A percentile compares a stretch with the other conserved stretches of the same genome.
These are phyloP conservation scores for Petunia axillaris DNA, from an alignment of 257 asterid genomes.

Conservation along the genomic window DNA sequence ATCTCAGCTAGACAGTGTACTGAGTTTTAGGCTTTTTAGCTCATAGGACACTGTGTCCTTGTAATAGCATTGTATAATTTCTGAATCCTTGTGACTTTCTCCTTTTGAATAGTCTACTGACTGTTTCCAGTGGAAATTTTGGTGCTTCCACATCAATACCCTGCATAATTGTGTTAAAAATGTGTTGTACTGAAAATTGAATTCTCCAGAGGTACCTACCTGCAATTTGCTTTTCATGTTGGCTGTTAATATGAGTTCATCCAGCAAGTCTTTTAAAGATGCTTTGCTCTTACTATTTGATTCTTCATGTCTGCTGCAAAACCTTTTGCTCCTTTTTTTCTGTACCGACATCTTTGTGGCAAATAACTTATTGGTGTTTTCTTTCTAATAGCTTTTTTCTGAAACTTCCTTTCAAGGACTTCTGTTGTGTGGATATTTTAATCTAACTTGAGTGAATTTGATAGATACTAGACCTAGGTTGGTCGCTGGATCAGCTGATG, in stretches of 20 bases:
- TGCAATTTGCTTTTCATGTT: not conserved
- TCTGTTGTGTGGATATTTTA: not conserved
- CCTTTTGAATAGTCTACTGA: not conserved
- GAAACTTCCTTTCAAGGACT: not conserved
- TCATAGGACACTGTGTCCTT: conserved; percentile 18
- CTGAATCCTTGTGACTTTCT: conserved; percentile 3
- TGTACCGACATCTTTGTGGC: not conserved
- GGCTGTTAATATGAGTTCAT: not conserved
- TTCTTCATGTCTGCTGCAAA: conserved; percentile 18
- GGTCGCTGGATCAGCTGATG: conserved; percentile 87
- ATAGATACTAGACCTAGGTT: conserved; percentile 87
- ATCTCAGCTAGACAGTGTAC: conserved; percentile 1
- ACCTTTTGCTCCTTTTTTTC: not conserved
- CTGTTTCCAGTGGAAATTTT: conserved; percentile 5
- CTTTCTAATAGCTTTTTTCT: not conserved
- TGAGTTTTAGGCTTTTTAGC: conserved; percentile 28
- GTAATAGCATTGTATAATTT: not conserved
- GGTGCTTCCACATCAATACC: conserved; percentile 8
- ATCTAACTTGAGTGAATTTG: conserved; percentile 19
- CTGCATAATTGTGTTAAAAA: not conserved
- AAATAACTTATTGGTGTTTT: not conserved
- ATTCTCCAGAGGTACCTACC: conserved; percentile 10
- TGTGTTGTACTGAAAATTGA: not conserved
- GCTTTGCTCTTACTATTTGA: conserved; percentile 19
- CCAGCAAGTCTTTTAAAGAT: not conserved